Evolutionary conservation across 768 basidiomycete genomes (phyloP).

Genomic region (Xerocomellus intermedius): DNA sequence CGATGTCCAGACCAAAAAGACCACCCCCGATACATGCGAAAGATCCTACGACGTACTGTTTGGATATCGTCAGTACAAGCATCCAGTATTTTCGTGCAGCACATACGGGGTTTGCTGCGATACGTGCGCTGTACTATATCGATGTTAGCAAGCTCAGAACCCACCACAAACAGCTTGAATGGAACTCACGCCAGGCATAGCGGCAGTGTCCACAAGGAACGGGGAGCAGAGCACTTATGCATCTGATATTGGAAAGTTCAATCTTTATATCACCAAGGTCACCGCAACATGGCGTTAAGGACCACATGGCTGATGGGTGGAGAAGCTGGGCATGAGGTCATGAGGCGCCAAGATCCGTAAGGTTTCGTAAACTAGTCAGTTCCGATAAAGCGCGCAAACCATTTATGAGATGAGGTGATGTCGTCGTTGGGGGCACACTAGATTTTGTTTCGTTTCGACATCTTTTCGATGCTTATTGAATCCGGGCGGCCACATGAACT

Average conservation of each 20-base stretch:
- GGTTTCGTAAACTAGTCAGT: background rate
- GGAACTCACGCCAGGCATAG: slow-evolving; percentile 28
- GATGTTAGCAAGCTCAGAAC: slow-evolving; percentile 1
- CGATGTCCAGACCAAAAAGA: slow-evolving; percentile 78
- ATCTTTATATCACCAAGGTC: slow-evolving; percentile 14
- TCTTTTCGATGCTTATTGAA: too few relatives aligned
- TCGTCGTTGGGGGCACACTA: background rate
- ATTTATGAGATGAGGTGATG: background rate
- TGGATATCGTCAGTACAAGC: slow-evolving; percentile 5
- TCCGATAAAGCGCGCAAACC: background rate
- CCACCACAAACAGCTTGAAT: background rate
- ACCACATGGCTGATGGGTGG: slow-evolving; percentile 8
- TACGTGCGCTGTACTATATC: slow-evolving; percentile 50
- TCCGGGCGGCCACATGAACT: background rate
- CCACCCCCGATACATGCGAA: slow-evolving; percentile 83
- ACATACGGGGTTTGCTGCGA: slow-evolving; percentile 57
- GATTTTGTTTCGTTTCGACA: too few relatives aligned
- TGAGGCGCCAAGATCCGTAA: slow-evolving; percentile 2
- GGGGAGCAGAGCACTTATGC: background rate
- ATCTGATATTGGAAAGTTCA: background rate
- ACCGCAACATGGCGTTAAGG: background rate
- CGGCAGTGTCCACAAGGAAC: background rate
- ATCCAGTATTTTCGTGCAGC: background rate
- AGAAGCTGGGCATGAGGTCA: slow-evolving; percentile 1
- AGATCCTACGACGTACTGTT: slow-evolving; percentile 73